Percentiles rank a stretch among this genome's conserved stretches.
phyloP scores from a whole-genome alignment of 371 early-diverging fungal species.

The Saksenaea vasiformis region DNA sequence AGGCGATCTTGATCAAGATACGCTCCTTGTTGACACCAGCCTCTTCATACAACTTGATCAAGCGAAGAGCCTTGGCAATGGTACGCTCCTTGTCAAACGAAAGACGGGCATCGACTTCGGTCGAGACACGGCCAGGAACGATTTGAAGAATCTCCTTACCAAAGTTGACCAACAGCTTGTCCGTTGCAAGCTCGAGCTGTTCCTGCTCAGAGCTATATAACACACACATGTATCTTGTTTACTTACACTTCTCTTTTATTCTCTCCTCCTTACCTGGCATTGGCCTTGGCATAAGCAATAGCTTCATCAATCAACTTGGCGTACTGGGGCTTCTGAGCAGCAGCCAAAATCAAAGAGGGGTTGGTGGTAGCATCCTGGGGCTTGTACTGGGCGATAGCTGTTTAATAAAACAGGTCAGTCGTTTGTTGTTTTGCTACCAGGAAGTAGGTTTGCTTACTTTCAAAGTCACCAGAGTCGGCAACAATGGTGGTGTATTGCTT shows the following conservation, averaged over 20 bases:
- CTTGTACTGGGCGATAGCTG: slow-evolving; percentile 96
- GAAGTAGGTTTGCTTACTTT: slow-evolving; percentile 60
- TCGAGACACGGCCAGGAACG: slow-evolving; percentile 97
- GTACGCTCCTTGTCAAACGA: slow-evolving; percentile 94
- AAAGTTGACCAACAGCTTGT: slow-evolving; percentile 96
- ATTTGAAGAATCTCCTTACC: slow-evolving; percentile 95
- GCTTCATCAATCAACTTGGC: slow-evolving; percentile 88
- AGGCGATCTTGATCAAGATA: slow-evolving; percentile 97
- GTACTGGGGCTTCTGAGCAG: slow-evolving; percentile 90
- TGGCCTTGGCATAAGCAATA: slow-evolving; percentile 80
- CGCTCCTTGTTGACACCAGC: slow-evolving; percentile 85
- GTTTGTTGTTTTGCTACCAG: not conserved
- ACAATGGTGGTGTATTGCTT: slow-evolving; percentile 95
- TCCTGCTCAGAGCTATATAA: slow-evolving; percentile 60
- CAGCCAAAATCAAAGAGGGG: slow-evolving; percentile 96
- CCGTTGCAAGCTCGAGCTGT: slow-evolving; percentile 84
- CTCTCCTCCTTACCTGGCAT: slow-evolving; percentile 61
- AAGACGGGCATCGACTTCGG: slow-evolving; percentile 97
- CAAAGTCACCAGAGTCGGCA: slow-evolving; percentile 98
- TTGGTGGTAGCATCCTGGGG: slow-evolving; percentile 99
- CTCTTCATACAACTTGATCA: slow-evolving; percentile 91
- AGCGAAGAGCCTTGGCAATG: slow-evolving; percentile 85
- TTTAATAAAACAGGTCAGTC: not conserved
- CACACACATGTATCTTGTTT: not conserved
- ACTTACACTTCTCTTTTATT: not conserved